A percentile compares a stretch with the other conserved stretches of the same genome.
phyloP scores from a whole-genome alignment of 1,139 yeast genomes.

The Zygosaccharomyces sapae region DNA sequence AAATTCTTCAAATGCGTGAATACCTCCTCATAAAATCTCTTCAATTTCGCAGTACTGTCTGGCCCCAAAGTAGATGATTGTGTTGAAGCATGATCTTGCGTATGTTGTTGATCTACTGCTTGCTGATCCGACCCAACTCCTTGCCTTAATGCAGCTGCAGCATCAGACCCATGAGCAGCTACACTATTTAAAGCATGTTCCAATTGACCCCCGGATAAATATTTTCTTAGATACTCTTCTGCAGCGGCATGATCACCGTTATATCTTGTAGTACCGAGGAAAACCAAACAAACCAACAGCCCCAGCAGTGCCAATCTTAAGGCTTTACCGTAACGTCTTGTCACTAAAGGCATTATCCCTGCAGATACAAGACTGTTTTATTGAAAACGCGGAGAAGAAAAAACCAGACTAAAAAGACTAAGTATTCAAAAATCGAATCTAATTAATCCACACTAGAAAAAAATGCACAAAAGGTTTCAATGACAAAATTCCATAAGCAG shows the following conservation, averaged over 20 bases:
- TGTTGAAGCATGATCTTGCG: background rate
- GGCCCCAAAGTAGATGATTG: background rate
- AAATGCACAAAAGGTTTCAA: background rate
- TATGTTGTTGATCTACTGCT: background rate
- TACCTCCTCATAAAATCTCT: slow-evolving; percentile 26
- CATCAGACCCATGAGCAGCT: slow-evolving; percentile 6
- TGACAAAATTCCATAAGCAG: background rate
- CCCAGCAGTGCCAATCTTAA: slow-evolving; percentile 18
- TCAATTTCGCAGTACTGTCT: slow-evolving; percentile 13
- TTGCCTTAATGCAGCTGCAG: slow-evolving; percentile 4
- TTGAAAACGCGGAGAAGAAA: slow-evolving; percentile 1
- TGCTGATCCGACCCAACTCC: background rate
- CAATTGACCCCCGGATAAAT: slow-evolving; percentile 7
- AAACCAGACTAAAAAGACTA: background rate
- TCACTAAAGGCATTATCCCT: slow-evolving; percentile 13
- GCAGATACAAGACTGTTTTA: slow-evolving; percentile 4
- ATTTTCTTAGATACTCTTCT: slow-evolving; percentile 15
- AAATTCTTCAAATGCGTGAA: slow-evolving; percentile 24
- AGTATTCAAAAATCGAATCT: too few relatives aligned
- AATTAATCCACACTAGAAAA: too few relatives aligned
- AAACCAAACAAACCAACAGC: slow-evolving; percentile 14
- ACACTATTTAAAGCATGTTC: slow-evolving; percentile 3
- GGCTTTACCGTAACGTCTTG: slow-evolving; percentile 23
- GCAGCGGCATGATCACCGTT: slow-evolving; percentile 17
- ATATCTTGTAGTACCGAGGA: slow-evolving; percentile 13